Evolutionary conservation across 2,329 filamentous ascomycete species (phyloP).

Genomic region (Blastomyces percursus): DNA sequence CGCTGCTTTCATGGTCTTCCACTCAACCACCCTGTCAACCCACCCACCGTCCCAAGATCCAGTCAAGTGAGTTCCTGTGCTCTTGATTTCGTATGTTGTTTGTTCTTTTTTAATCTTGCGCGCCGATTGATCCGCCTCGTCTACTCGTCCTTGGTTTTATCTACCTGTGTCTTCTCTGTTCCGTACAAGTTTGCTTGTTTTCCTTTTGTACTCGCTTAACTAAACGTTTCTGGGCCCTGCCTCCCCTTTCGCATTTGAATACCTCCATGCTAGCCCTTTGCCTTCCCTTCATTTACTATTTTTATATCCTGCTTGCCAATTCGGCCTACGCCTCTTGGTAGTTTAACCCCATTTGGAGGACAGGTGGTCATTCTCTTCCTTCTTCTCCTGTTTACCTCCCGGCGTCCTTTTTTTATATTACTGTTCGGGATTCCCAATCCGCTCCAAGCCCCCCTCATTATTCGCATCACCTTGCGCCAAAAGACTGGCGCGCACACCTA

Average conservation of each 20-base stretch:
- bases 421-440: neutral
- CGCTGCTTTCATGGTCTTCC: conserved; percentile 24
- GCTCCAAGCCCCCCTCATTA: neutral
- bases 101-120: conserved; percentile 12
- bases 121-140: neutral
- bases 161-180: neutral
- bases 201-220: neutral
- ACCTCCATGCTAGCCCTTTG: neutral
- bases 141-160: neutral
- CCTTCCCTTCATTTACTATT: neutral
- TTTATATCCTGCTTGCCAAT: neutral
- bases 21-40: conserved; percentile 16
- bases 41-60: conserved; percentile 15
- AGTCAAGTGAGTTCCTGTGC: conserved; percentile 16
- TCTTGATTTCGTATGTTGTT: conserved; percentile 9
- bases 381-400: no score
- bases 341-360: neutral
- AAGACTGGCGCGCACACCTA: conserved; percentile 7
- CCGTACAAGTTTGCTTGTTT: neutral
- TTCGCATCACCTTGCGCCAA: neutral
- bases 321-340: neutral
- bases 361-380: neutral
- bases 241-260: neutral
- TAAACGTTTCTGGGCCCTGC: neutral
- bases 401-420: no score